Evolutionary conservation across 306 rosid species (phyloP).

Genomic region (Sicyos edulis): DNA sequence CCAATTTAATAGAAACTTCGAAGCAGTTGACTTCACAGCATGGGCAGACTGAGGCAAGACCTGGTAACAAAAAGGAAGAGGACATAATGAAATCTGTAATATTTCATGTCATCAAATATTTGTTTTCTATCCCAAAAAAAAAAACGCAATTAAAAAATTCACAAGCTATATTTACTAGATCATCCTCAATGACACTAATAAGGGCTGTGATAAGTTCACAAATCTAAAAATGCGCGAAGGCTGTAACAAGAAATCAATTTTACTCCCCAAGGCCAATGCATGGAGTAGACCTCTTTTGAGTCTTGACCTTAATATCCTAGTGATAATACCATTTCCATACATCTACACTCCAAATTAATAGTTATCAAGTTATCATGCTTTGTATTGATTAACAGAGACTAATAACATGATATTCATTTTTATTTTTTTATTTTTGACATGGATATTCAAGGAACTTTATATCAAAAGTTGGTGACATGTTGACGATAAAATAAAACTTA

Average conservation of each 20-base stretch:
- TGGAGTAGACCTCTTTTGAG: background rate
- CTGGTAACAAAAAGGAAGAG: slow-evolving; percentile 31
- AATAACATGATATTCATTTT: background rate
- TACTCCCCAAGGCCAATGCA: slow-evolving; percentile 1
- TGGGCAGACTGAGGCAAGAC: slow-evolving; percentile 85
- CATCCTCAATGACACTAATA: background rate
- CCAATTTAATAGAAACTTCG: slow-evolving; percentile 85
- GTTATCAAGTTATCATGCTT: background rate
- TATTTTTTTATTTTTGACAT: background rate
- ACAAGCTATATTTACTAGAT: background rate
- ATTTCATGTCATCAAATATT: background rate
- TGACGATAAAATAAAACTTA: too few species aligned
- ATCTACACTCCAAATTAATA: background rate
- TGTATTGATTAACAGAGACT: background rate
- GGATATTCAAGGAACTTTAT: slow-evolving; percentile 7
- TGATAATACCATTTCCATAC: slow-evolving; percentile 12
- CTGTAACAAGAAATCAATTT: background rate
- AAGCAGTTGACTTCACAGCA: slow-evolving; percentile 79
- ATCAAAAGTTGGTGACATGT: too few species aligned
- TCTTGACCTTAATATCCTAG: background rate
- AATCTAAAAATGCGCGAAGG: background rate
- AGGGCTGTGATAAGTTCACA: background rate
- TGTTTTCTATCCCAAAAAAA: background rate
- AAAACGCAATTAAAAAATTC: background rate
- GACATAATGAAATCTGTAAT: background rate